Base-by-base conservation (phyloP, 2,329 filamentous ascomycete species). In the Neonectria punicea region DNA sequence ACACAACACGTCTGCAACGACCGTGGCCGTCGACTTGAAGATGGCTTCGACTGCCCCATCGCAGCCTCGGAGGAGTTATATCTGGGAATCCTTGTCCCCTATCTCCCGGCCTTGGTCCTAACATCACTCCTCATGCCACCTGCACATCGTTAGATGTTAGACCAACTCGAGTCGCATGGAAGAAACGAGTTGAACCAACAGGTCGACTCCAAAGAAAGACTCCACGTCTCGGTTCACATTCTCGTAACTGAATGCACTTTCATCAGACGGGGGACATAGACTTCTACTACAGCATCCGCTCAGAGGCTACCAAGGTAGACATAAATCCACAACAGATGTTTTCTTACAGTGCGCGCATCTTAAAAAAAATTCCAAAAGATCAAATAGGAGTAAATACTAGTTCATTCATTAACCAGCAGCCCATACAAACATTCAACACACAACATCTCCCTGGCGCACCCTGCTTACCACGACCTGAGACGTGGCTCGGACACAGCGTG, bases 401-500 rank as follows among this genome's bases (percentile, higher is more conserved):
- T 70, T 74, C 69, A 65, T 71, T 75, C 73, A 75, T 75, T 74
- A 75, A 69, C 66, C 70, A 71, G 59, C 69, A 68, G 49, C 68
- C 66, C 70, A 71, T 68, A 73, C 66, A 71, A 68, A 71, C 68
- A 72, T 49, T 69, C 67, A 69, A 71, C 70, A 71, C 67, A 67
- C 65, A 70, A 53, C 66, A 59, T 53, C 62, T 57, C 44, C 57
- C 32, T 63, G 53, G 50, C 49, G 61, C 58, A 55, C 49, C 41
- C 41, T 55, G 34, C 36, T 53, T 36, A 43, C 61, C 61, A 44
- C 61, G 61, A 41, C 30, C 20, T 39, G 58, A 54, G 50, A 51
- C 54, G 43, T 54, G 57, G 55, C 59, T 49, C 59, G 36, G 44
- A 55, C 47, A 49, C 64, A 63, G 36, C 54, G 49, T 55, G 47